A percentile compares a stretch with the other conserved stretches of the same genome.
Evolutionary conservation across 441 rosid species (phyloP).

Genomic region (Adansonia rubrostipa): DNA sequence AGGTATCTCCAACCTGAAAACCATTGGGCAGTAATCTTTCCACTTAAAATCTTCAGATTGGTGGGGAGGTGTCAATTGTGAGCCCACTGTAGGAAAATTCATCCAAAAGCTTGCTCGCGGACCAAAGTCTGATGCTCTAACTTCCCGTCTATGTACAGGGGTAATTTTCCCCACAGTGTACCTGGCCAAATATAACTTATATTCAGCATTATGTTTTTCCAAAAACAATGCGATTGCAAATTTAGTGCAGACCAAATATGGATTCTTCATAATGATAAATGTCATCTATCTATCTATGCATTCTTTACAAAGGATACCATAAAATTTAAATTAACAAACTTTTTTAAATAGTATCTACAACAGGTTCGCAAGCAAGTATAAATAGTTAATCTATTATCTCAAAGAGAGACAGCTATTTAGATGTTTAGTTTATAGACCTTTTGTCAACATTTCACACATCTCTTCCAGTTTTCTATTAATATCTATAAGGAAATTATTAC

Average conservation of each 20-base stretch:
- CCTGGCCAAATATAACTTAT: slow-evolving; percentile 48
- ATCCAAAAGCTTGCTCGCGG: slow-evolving; percentile 95
- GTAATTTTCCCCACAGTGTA: slow-evolving; percentile 98
- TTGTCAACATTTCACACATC: slow-evolving; percentile 6
- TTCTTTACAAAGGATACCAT: slow-evolving; percentile 8
- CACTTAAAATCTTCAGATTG: slow-evolving; percentile 93
- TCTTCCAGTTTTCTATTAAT: slow-evolving; percentile 3
- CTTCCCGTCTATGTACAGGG: slow-evolving; percentile 90
- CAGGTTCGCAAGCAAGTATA: slow-evolving; percentile 20
- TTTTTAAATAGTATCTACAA: slow-evolving; percentile 10
- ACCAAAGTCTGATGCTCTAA: slow-evolving; percentile 88
- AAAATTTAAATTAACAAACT: slow-evolving; percentile 14
- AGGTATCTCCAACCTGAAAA: slow-evolving; percentile 73
- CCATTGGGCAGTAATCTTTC: slow-evolving; percentile 99
- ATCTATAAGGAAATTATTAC: slow-evolving; percentile 10
- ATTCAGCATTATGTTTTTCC: slow-evolving; percentile 24
- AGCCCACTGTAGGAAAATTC: slow-evolving; percentile 90
- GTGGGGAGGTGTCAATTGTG: slow-evolving; percentile 89
- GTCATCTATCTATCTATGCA: slow-evolving; percentile 20
- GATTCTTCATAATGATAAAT: slow-evolving; percentile 16
- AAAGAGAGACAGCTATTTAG: background rate
- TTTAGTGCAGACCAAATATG: background rate
- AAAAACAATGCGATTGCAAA: slow-evolving; percentile 24
- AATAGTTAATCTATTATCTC: background rate
- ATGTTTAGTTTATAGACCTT: slow-evolving; percentile 11